Conservation (phyloP, 2,329 filamentous ascomycete species). For the Cladosporium sp. region DNA sequence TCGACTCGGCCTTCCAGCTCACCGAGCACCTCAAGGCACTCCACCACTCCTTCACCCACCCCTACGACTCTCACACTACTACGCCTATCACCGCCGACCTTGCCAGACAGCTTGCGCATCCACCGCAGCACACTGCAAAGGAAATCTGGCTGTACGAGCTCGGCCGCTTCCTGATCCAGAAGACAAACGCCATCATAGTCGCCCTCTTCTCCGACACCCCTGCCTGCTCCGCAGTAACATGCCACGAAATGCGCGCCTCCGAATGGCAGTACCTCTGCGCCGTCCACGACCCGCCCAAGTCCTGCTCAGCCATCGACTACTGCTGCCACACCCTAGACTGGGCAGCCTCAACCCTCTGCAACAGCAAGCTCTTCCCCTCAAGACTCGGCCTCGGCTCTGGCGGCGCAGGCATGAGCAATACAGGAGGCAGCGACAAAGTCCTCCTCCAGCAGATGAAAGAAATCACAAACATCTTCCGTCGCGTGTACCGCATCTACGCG, state of each 20-base stretch:
- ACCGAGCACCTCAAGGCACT: conserved; percentile 96
- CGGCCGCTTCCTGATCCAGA: conserved; percentile 90
- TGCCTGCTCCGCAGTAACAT: conserved; percentile 84
- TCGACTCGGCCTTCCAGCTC: conserved; percentile 95
- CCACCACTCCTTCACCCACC: conserved; percentile 76
- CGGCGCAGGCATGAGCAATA: conserved; percentile 22
- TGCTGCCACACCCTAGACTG: conserved; percentile 98
- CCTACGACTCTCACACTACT: conserved; percentile 71
- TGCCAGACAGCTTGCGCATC: conserved; percentile 73
- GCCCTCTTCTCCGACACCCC: conserved; percentile 90
- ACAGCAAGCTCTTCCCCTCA: conserved; percentile 92
- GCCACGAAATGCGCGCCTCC: conserved; percentile 96
- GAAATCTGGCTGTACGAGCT: conserved; percentile 97
- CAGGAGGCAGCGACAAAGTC: conserved; percentile 35
- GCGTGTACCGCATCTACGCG: conserved; percentile 94
- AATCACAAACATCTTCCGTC: conserved; percentile 89
- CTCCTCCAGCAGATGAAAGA: conserved; percentile 69
- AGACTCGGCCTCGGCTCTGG: conserved; percentile 62
- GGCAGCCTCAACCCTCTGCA: conserved; percentile 92
- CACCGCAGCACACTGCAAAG: conserved; percentile 78
- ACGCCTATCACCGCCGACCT: conserved; percentile 73
- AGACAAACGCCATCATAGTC: conserved; percentile 89
- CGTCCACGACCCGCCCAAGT: conserved; percentile 93
- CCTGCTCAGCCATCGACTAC: conserved; percentile 97
- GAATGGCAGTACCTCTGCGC: conserved; percentile 99